Percentiles rank a stretch among this genome's conserved stretches.
Evolutionary conservation across 2,329 filamentous ascomycete genomes (phyloP).

Genomic region (Trichoderma oligosporum): DNA sequence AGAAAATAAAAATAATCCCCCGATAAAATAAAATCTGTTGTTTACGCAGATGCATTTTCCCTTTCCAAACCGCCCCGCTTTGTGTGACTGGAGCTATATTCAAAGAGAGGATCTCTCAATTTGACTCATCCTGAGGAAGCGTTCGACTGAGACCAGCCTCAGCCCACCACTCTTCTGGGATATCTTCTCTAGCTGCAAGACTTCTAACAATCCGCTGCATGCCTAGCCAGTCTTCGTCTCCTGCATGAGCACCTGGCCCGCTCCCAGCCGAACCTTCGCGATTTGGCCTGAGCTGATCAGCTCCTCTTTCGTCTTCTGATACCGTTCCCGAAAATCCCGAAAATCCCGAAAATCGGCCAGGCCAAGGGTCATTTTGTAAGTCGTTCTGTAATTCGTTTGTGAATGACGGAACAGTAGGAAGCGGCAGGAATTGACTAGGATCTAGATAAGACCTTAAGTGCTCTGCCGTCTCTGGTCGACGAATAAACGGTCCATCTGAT

Average conservation of each 20-base stretch:
- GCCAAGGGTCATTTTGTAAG: background rate
- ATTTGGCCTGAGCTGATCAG: slow-evolving; percentile 6
- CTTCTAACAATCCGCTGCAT: slow-evolving; percentile 71
- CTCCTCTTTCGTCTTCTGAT: slow-evolving; percentile 26
- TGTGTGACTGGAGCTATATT: background rate
- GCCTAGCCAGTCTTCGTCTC: slow-evolving; percentile 48
- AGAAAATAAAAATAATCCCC: background rate
- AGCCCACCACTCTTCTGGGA: slow-evolving; percentile 81
- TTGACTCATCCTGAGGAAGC: slow-evolving; percentile 34
- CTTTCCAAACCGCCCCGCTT: background rate
- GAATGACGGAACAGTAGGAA: background rate
- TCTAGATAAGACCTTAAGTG: background rate
- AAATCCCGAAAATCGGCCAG: too few species aligned
- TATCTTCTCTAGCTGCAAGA: slow-evolving; percentile 66
- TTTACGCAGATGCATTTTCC: background rate
- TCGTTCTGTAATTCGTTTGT: too few species aligned
- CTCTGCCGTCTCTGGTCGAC: background rate
- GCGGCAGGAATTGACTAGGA: background rate
- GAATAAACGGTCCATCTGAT: slow-evolving; percentile 13
- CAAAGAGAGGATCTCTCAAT: background rate
- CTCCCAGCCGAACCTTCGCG: slow-evolving; percentile 12
- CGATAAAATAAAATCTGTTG: background rate
- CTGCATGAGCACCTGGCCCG: slow-evolving; percentile 9
- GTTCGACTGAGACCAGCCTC: slow-evolving; percentile 63
- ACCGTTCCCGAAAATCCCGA: too few species aligned